A percentile compares a stretch with the other conserved stretches of the same genome.
These are phyloP conservation scores for Aphanomyces astaci DNA, from an alignment of 352 stramenopile species.

Conservation along the genomic window DNA sequence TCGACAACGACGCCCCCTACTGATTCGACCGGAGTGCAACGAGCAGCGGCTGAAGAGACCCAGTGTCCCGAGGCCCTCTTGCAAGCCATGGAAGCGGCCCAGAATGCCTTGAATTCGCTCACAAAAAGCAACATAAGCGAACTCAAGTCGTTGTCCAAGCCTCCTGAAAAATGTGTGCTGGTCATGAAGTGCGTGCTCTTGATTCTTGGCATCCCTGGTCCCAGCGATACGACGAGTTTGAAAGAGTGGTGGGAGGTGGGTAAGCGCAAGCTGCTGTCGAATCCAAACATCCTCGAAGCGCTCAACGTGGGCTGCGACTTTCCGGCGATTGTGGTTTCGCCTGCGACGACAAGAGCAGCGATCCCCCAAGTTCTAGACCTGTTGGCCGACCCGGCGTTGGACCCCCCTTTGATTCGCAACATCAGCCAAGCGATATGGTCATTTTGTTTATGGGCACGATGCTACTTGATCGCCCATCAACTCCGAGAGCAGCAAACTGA, in stretches of 20 bases:
- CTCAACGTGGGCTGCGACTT: not conserved
- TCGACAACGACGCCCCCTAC: not conserved
- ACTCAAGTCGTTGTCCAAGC: conserved; percentile 4
- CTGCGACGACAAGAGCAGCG: not conserved
- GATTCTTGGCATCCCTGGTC: not conserved
- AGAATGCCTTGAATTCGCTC: conserved; percentile 2
- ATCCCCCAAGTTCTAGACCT: not conserved
- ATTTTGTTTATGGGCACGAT: not conserved
- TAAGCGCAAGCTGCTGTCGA: conserved; percentile 12
- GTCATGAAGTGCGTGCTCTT: conserved; percentile 15
- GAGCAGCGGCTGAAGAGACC: no score
- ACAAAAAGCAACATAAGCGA: conserved; percentile 2
- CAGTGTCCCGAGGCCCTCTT: not conserved
- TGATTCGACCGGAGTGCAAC: no score
- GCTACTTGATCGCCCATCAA: conserved; percentile 7
- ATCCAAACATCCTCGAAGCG: not conserved
- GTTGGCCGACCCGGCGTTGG: not conserved
- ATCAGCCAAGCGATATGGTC: not conserved
- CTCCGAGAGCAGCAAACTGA: not conserved
- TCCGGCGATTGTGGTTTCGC: not conserved
- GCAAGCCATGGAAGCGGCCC: not conserved
- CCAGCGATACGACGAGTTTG: not conserved
- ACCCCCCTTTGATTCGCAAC: not conserved
- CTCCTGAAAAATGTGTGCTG: not conserved
- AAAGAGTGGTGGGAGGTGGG: conserved; percentile 5